These are phyloP conservation scores for Tripterygium wilfordii DNA, from an alignment of 177 flowering plant species.

Conservation along the genomic window DNA sequence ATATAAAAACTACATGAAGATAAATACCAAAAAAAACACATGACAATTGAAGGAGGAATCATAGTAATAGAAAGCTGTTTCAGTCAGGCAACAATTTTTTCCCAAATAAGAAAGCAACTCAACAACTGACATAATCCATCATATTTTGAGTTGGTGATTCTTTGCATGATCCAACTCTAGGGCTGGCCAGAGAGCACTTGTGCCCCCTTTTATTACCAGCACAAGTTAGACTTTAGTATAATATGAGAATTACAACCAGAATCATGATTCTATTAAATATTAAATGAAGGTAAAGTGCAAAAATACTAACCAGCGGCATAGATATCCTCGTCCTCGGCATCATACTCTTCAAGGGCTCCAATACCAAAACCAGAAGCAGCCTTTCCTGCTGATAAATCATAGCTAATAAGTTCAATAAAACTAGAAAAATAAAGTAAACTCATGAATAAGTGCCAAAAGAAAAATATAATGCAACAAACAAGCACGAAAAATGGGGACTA, in stretches of 20 bases:
- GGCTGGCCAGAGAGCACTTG: no score
- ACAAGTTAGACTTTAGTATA: no score
- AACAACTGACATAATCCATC: no score
- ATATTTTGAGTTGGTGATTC: no score
- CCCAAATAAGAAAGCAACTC: no score
- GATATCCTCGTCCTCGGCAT: conserved; percentile 89
- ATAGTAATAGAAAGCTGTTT: no score
- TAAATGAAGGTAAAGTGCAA: conserved; percentile 55
- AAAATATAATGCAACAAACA: not conserved
- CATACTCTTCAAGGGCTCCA: conserved; percentile 97
- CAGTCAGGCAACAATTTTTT: no score
- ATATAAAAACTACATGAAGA: no score
- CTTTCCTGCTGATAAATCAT: conserved; percentile 63
- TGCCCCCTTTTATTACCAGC: no score
- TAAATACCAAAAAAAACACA: no score
- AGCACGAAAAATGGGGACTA: not conserved
- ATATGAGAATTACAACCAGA: not conserved
- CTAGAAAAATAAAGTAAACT: conserved; percentile 1
- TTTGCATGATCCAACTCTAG: no score
- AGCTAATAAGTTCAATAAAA: conserved; percentile 14
- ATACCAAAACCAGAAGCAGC: conserved; percentile 95
- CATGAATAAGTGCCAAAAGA: not conserved
- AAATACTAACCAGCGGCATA: conserved; percentile 62
- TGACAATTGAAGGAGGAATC: no score
- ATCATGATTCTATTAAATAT: conserved; percentile 7